A percentile compares a stretch with the other conserved stretches of the same genome.
These are phyloP conservation scores for Botryotinia calthae DNA, from an alignment of 2,329 filamentous ascomycete genomes.

Conservation along the genomic window DNA sequence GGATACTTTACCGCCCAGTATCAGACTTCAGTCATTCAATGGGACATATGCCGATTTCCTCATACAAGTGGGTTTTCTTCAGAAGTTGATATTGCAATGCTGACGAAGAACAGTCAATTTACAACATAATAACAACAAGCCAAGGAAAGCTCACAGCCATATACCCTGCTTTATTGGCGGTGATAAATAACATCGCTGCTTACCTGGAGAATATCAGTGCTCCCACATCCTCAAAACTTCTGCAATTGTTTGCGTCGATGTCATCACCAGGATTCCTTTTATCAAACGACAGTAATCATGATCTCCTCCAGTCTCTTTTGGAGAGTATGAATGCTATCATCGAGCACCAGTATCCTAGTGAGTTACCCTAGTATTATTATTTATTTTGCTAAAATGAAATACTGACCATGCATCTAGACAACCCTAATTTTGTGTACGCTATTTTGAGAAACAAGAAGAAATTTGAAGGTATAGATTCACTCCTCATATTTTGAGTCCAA, in stretches of 20 bases:
- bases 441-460: slow-evolving; percentile 76
- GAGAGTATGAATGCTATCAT: slow-evolving; percentile 88
- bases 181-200: slow-evolving; percentile 90
- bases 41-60: slow-evolving; percentile 93
- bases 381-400: background rate
- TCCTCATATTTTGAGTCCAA: slow-evolving; percentile 1
- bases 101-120: slow-evolving; percentile 67
- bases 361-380: slow-evolving; percentile 37
- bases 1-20: slow-evolving; percentile 77
- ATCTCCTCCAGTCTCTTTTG: slow-evolving; percentile 74
- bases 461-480: slow-evolving; percentile 57
- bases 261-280: slow-evolving; percentile 89
- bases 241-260: slow-evolving; percentile 90
- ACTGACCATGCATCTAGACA: slow-evolving; percentile 48
- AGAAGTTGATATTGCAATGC: slow-evolving; percentile 19
- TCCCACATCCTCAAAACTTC: slow-evolving; percentile 73
- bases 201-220: slow-evolving; percentile 75
- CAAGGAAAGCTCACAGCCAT: slow-evolving; percentile 88
- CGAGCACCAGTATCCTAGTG: slow-evolving; percentile 81
- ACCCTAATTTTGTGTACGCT: slow-evolving; percentile 76
- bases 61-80: slow-evolving; percentile 66
- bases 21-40: slow-evolving; percentile 78
- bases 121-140: slow-evolving; percentile 84
- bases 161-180: slow-evolving; percentile 85
- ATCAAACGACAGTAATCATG: slow-evolving; percentile 88